These are phyloP conservation scores for Calonectria multiphialidica DNA, from an alignment of 2,329 filamentous ascomycete genomes.

Conservation along the genomic window DNA sequence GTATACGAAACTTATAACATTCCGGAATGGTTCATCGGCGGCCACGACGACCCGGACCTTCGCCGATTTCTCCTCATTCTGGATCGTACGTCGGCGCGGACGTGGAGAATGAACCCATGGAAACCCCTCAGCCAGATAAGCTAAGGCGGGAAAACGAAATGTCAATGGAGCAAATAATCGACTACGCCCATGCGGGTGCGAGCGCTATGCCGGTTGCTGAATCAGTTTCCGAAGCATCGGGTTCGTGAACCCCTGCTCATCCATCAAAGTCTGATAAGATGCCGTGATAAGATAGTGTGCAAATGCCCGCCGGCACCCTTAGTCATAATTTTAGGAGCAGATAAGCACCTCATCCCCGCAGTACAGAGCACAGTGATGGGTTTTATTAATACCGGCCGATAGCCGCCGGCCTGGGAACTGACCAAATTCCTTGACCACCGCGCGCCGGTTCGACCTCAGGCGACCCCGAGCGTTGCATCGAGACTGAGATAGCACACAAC, in stretches of 20 bases:
- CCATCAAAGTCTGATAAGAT: slow-evolving; percentile 4
- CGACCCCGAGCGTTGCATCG: background rate
- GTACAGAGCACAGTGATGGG: background rate
- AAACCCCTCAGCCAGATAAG: slow-evolving; percentile 4
- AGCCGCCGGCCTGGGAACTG: background rate
- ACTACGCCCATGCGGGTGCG: background rate
- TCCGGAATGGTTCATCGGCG: background rate
- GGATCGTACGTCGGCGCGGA: background rate
- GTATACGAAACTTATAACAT: background rate
- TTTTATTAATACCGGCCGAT: slow-evolving; percentile 5
- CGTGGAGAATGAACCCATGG: background rate
- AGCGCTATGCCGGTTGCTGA: background rate
- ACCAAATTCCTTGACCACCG: background rate
- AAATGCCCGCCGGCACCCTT: background rate
- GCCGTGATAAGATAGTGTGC: background rate
- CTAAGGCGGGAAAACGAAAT: background rate
- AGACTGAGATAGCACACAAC: background rate
- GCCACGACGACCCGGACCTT: background rate
- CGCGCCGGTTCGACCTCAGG: background rate
- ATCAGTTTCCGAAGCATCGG: background rate
- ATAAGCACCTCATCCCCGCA: background rate
- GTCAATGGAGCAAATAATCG: slow-evolving; percentile 5
- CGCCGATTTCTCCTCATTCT: background rate
- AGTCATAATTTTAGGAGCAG: background rate
- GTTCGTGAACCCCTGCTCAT: background rate